Evolutionary conservation across 2,329 filamentous ascomycete genomes (phyloP).

Genomic region (Alternaria sp.): DNA sequence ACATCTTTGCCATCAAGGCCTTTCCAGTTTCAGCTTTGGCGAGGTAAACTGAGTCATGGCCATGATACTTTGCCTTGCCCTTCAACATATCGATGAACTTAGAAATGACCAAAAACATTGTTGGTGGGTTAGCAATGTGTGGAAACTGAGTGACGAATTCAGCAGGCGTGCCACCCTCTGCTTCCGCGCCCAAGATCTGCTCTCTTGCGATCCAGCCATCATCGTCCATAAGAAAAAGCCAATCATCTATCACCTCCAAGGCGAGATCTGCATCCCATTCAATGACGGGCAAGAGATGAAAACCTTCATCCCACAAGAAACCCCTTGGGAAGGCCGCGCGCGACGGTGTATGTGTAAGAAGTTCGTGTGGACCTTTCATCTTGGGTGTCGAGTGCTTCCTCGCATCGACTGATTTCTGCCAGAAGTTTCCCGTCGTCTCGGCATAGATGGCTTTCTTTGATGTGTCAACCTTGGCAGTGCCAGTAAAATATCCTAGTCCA

Average conservation of each 20-base stretch:
- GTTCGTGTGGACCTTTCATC: constrained; percentile 80
- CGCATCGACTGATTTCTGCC: constrained; percentile 86
- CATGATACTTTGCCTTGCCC: constrained; percentile 58
- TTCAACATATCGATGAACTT: constrained; percentile 70
- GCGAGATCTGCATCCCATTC: constrained; percentile 93
- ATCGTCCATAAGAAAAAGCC: constrained; percentile 93
- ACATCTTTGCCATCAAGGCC: constrained; percentile 75
- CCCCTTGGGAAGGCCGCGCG: constrained; percentile 93
- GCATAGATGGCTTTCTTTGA: constrained; percentile 90
- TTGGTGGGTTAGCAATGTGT: constrained; percentile 95
- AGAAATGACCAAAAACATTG: constrained; percentile 86
- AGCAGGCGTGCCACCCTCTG: constrained; percentile 85
- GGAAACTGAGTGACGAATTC: constrained; percentile 95
- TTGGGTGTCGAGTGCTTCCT: constrained; percentile 72
- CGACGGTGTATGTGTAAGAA: constrained; percentile 89
- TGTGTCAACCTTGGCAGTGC: constrained; percentile 83
- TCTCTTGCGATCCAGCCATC: constrained; percentile 97
- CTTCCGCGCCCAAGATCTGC: constrained; percentile 89
- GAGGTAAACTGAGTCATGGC: constrained; percentile 65
- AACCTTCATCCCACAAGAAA: constrained; percentile 97
- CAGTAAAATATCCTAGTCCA: constrained; percentile 92
- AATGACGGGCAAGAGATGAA: constrained; percentile 86
- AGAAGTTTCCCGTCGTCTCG: constrained; percentile 92
- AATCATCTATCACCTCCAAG: constrained; percentile 85
- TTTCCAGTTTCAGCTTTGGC: constrained; percentile 71